These are phyloP conservation scores for Boletus vinaceobasis DNA, from an alignment of 768 basidiomycete genomes.

Conservation along the genomic window DNA sequence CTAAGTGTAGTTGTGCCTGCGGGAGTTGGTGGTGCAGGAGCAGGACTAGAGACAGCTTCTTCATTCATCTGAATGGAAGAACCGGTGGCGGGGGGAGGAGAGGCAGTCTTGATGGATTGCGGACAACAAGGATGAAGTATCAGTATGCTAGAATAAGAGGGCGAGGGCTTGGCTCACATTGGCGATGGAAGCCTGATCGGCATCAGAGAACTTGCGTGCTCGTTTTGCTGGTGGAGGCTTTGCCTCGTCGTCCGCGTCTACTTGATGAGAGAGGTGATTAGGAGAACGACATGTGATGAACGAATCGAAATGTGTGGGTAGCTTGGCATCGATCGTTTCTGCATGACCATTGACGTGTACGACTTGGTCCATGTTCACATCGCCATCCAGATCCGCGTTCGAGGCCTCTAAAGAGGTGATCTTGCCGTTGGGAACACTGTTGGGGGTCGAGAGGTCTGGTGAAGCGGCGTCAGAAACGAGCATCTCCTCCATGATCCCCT, in stretches of 20 bases:
- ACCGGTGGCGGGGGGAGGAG: conserved; percentile 65
- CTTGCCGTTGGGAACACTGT: conserved; percentile 17
- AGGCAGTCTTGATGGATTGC: conserved; percentile 55
- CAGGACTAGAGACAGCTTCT: conserved; percentile 17
- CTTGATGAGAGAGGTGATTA: conserved; percentile 30
- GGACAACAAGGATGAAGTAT: conserved; percentile 31
- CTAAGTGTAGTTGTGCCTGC: conserved; percentile 46
- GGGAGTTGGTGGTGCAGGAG: conserved; percentile 1
- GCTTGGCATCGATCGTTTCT: conserved; percentile 4
- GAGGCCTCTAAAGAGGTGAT: conserved; percentile 33
- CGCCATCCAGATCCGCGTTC: conserved; percentile 25
- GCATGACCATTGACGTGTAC: conserved; percentile 26
- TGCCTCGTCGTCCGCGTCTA: conserved; percentile 43
- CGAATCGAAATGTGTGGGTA: conserved; percentile 28
- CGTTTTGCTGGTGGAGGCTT: conserved; percentile 82
- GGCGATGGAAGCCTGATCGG: conserved; percentile 67
- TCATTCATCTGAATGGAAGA: conserved; percentile 33
- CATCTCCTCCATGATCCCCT: conserved; percentile 16
- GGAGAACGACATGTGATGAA: conserved; percentile 36
- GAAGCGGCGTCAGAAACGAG: conserved; percentile 11
- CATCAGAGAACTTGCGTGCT: conserved; percentile 71
- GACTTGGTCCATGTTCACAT: conserved; percentile 29
- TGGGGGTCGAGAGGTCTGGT: conserved; percentile 5
- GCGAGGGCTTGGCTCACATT: conserved; percentile 61
- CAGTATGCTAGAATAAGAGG: conserved; percentile 51